A percentile compares a stretch with the other conserved stretches of the same genome.
Conservation (phyloP, 1,139 yeast species). For the Dujonia santamariae region DNA sequence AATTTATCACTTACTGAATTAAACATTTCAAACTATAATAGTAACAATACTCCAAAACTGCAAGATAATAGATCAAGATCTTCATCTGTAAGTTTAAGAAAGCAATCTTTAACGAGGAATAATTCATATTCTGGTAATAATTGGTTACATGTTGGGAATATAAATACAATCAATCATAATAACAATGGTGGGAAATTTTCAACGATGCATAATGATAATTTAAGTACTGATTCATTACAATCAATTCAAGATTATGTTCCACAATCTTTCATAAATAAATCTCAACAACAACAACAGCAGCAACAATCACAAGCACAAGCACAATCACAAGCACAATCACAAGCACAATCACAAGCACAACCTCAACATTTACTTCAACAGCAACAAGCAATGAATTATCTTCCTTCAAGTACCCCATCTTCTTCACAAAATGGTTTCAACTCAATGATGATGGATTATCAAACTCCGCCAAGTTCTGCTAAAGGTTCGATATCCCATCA, state of each 20-base stretch:
- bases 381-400: too few relatives aligned
- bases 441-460: constrained; percentile 42
- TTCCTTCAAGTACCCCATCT: neutral
- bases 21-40: constrained; percentile 31
- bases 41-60: constrained; percentile 9
- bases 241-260: constrained; percentile 47
- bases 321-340: too few relatives aligned
- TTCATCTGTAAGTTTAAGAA: constrained; percentile 33
- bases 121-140: constrained; percentile 35
- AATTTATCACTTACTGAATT: constrained; percentile 42
- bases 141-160: constrained; percentile 49
- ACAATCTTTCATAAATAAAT: constrained; percentile 34
- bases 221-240: constrained; percentile 43
- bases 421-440: constrained; percentile 16
- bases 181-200: constrained; percentile 8
- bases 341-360: too few relatives aligned
- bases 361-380: constrained; percentile 5
- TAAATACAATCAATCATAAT: constrained; percentile 31
- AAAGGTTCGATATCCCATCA: constrained; percentile 30
- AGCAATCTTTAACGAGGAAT: constrained; percentile 45
- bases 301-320: too few relatives aligned
- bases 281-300: constrained; percentile 9
- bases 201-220: constrained; percentile 21
- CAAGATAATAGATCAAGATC: constrained; percentile 17
- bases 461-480: constrained; percentile 41